Conservation (phyloP, 257 asterid genomes). For the Solanum ossicruentum region DNA sequence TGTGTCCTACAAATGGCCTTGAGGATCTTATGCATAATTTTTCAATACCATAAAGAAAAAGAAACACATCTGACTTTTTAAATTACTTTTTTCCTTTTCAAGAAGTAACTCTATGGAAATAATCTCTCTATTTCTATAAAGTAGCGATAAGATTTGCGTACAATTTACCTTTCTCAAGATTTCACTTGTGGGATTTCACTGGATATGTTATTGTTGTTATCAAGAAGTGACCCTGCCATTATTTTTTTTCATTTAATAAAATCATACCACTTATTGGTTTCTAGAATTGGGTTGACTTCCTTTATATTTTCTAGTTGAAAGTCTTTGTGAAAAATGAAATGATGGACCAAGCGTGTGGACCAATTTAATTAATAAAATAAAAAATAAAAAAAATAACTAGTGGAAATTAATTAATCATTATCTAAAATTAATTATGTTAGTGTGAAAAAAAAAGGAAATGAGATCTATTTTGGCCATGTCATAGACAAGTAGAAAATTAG, state of each 20-base stretch:
- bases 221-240: neutral
- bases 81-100: neutral
- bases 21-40: too few species aligned
- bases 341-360: neutral
- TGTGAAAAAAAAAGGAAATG: neutral
- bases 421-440: neutral
- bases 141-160: too few species aligned
- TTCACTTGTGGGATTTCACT: too few species aligned
- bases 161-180: too few species aligned
- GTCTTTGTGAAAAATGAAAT: neutral
- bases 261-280: neutral
- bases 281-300: neutral
- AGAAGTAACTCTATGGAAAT: too few species aligned
- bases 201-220: too few species aligned
- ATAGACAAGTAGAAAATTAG: neutral
- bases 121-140: too few species aligned
- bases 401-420: neutral
- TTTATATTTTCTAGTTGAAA: neutral
- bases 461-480: neutral
- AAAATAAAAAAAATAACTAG: neutral
- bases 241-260: neutral
- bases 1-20: too few species aligned
- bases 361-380: neutral
- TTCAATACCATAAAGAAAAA: neutral
- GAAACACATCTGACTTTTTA: neutral